Evolutionary conservation across 176 grass and related monocot genomes (phyloP).

Genomic region (Oryza longistaminata): DNA sequence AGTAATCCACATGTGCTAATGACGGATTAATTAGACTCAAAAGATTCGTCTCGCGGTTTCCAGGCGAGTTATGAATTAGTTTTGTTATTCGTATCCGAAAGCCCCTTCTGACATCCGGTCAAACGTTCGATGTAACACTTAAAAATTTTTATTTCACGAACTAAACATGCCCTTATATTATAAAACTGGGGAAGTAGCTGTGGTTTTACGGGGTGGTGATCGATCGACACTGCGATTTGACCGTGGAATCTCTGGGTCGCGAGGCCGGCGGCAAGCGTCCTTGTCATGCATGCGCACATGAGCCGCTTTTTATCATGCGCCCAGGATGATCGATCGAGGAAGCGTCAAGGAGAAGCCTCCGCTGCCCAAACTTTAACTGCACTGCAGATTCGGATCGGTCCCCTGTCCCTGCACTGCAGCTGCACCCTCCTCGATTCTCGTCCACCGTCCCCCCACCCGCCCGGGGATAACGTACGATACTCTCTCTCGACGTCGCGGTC

Average conservation of each 20-base stretch:
- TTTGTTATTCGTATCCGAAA: no score
- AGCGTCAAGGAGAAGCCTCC: constrained; percentile 61
- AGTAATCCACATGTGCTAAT: no score
- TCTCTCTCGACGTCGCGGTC: not conserved
- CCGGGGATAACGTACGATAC: not conserved
- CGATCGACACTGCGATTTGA: constrained; percentile 25
- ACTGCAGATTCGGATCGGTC: constrained; percentile 42
- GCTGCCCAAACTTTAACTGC: not conserved
- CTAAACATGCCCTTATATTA: no score
- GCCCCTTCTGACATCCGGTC: no score
- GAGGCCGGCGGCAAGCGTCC: not conserved
- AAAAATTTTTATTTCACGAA: no score
- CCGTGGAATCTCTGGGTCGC: constrained; percentile 51
- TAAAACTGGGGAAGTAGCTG: no score
- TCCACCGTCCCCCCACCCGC: not conserved
- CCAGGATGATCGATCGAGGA: not conserved
- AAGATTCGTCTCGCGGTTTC: no score
- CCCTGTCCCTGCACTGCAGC: not conserved
- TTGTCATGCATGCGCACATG: not conserved
- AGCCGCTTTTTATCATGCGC: not conserved
- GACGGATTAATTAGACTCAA: no score
- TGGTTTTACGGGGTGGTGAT: not conserved
- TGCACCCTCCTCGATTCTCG: not conserved
- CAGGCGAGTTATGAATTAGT: no score
- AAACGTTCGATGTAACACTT: no score